phyloP scores from a whole-genome alignment of 1,284 basidiomycete species.

The Vanrija sp. region DNA sequence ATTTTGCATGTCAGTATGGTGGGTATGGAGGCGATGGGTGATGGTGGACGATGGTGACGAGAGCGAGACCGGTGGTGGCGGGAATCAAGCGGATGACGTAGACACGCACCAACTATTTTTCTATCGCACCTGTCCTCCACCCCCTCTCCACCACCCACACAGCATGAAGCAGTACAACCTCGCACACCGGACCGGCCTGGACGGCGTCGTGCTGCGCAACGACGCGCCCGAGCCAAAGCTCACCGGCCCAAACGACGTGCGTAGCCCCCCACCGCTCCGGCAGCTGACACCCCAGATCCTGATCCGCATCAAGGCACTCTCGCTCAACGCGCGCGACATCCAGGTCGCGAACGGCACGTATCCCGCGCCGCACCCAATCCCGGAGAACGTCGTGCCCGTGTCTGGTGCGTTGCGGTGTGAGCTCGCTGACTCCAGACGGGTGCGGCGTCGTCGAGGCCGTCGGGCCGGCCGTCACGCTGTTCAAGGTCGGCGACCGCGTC shows the following conservation, averaged over 20 bases:
- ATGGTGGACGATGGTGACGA: no score
- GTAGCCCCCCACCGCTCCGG: no score
- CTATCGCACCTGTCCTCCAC: background rate
- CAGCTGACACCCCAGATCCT: slow-evolving; percentile 34
- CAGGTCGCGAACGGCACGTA: slow-evolving; percentile 38
- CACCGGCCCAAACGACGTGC: slow-evolving; percentile 23
- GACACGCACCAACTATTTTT: no score
- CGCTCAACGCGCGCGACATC: slow-evolving; percentile 46
- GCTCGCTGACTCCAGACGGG: slow-evolving; percentile 33
- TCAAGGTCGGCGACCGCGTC: slow-evolving; percentile 47
- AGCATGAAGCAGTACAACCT: slow-evolving; percentile 33
- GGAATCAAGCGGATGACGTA: no score
- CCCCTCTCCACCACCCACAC: no score
- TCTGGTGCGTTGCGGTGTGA: slow-evolving; percentile 17
- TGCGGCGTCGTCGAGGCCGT: slow-evolving; percentile 47
- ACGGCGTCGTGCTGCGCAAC: slow-evolving; percentile 24
- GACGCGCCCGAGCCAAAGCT: slow-evolving; percentile 26
- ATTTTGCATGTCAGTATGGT: no score
- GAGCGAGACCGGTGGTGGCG: no score
- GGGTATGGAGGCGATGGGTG: no score
- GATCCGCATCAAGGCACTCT: slow-evolving; percentile 44
- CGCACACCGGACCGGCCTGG: slow-evolving; percentile 27
- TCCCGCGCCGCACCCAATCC: slow-evolving; percentile 35
- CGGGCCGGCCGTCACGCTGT: slow-evolving; percentile 37
- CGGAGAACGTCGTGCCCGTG: slow-evolving; percentile 41